Base-by-base conservation (phyloP, 2,329 filamentous ascomycete genomes). In the Colletotrichum sp. region DNA sequence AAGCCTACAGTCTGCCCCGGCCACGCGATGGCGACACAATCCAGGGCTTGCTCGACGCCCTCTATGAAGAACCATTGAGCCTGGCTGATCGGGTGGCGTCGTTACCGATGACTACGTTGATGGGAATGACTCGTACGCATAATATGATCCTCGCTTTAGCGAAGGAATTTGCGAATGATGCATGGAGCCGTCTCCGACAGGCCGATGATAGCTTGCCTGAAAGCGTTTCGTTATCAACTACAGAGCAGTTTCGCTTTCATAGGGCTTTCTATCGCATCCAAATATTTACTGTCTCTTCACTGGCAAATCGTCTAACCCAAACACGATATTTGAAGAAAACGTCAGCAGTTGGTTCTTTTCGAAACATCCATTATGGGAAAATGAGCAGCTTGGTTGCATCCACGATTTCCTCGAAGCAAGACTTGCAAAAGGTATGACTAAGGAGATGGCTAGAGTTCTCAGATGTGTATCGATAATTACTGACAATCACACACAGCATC, bases 371-470 rank as follows among this genome's bases (percentile, higher is more conserved):
- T 51, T 34, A 6, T 70, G 59, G 59, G 47, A 58, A 27, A 70
- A 57, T 8, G 59, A 70, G 33, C 67, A 70, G 7, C 15, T 69
- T 43, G 33, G 24, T 33, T 70, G 67, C 8, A 43, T 27, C 7
- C 59, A 65, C 8, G 67, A 58, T 15, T 70, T 47, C 24, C 47
- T 65, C 5, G 67, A 65, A 65, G 33, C 59, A 29, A 31, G 16
- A 33, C 12, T 58, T 29, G 33, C 18, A 0, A 43, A 43, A 33
- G 59, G 59, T 57, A n/a, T n/a, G n/a, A n/a, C n/a, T n/a, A 2
- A 34, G 18, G 43, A 8, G 5, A 12, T 12, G 21, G 18, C 2
- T 1, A 21, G 16, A 59, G 18, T 0, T 33, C 11, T 15, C 54
- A n/a, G 2, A 21, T 57, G 5, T 3, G 15, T 31, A 16, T 0